Evolutionary conservation across 2,329 filamentous ascomycete species (phyloP), one percentile per base, ranked within the genome.

Genomic region (Dothideomycetes sp.): DNA sequence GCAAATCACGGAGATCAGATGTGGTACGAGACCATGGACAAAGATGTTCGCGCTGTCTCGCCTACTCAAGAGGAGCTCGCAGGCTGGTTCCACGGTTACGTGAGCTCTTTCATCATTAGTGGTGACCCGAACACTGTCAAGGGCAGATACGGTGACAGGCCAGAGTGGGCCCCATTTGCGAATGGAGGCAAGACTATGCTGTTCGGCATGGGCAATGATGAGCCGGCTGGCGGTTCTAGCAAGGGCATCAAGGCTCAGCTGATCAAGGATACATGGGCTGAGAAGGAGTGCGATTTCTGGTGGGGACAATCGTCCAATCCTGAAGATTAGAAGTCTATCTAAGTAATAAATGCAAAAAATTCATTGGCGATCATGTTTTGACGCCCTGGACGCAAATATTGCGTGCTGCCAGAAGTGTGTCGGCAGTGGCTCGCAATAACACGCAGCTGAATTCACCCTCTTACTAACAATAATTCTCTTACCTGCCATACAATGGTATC

Each of bases 131-230:
- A 59, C 37, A 45, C 31, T 7, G 35, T 55, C 14, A 36, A 15
- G 10, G 54, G 51, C 1, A 49, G 46, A 10, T 43, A 45, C 9
- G 38, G 48, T 15, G 29, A 46, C 7, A 41, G 50, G 10, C 53
- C 52, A 0, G 37, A 44, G 8, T 58, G 55, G 56, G 39, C 47
- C 18, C 31, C 44, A 3, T 57, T 48, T 32, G 37, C 42, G 7
- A 37, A 32, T 17, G 44, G 29, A 17, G 47, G 29, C 19, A 48
- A 43, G 43, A 55, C 44, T 30, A 58, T 75, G 49, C 63, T 79
- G 3, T 81, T 81, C 55, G 77, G 75, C 2, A 50, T 64, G 30
- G 75, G 72, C 2, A 80, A 80, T 48, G 65, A 77, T 47, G 75
- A 80, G 58, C 55, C 47, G 51, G 61, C 45, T 49, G 66, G 45